Percentiles rank a stretch among this genome's conserved stretches.
Conservation (phyloP, 345 rosid species). For the Hibiscus trionum region DNA sequence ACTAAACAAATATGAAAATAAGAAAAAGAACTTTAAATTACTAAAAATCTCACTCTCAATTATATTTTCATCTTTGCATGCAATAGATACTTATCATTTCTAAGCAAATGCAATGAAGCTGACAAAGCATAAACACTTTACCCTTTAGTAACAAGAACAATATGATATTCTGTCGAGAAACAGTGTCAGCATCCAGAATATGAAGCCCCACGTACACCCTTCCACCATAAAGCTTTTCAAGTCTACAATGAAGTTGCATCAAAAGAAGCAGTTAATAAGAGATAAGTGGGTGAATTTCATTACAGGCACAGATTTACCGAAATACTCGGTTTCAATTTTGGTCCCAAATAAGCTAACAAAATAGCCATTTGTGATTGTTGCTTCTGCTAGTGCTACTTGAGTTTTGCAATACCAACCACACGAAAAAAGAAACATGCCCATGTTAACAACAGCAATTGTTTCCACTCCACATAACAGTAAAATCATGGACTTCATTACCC, state of each 20-base stretch:
- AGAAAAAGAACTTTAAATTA: background rate
- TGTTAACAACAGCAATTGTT: background rate
- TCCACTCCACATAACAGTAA: background rate
- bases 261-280: background rate
- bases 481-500: background rate
- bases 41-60: background rate
- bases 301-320: background rate
- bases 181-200: conserved; percentile 79
- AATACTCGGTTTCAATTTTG: background rate
- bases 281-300: background rate
- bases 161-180: conserved; percentile 58
- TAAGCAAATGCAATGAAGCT: background rate
- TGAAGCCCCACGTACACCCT: conserved; percentile 79
- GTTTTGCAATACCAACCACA: background rate
- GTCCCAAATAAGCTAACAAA: background rate
- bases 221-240: conserved; percentile 83
- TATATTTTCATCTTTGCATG: background rate
- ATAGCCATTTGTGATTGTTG: background rate
- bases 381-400: background rate
- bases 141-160: conserved; percentile 67
- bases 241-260: conserved; percentile 24
- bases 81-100: background rate
- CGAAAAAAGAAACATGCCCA: background rate
- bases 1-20: background rate
- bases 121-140: conserved; percentile 11